Conservation (phyloP, 2,329 filamentous ascomycete genomes). For the Pseudopithomyces maydicus region DNA sequence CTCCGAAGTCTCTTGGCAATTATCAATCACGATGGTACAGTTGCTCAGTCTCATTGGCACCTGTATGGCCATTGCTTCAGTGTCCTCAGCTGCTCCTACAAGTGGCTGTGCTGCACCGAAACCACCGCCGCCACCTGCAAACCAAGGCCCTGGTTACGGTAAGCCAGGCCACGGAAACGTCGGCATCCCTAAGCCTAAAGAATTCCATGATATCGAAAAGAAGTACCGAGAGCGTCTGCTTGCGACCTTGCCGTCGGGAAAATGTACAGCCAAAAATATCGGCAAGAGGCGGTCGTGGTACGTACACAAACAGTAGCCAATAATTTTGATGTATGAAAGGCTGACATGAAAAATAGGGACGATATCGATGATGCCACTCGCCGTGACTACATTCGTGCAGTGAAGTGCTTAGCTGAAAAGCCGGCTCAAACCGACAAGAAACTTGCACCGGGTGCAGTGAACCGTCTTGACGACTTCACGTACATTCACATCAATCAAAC, state of each 20-base stretch:
- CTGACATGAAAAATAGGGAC: not conserved
- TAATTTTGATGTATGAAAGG: no score
- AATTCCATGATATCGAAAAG: not conserved
- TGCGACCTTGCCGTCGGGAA: not conserved
- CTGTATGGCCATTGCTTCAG: not conserved
- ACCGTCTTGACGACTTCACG: slow-evolving; percentile 9
- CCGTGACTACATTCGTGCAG: slow-evolving; percentile 4
- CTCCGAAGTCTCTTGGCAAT: not conserved
- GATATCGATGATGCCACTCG: slow-evolving; percentile 6
- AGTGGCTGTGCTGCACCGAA: not conserved
- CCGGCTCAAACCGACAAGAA: slow-evolving; percentile 2
- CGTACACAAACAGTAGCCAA: not conserved
- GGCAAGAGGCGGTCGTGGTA: slow-evolving; percentile 1
- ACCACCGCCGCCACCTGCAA: not conserved
- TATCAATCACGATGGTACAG: not conserved
- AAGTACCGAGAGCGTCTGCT: not conserved
- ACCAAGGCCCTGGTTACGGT: not conserved
- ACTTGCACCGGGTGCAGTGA: slow-evolving; percentile 2
- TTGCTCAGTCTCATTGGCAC: not conserved
- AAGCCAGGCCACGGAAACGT: not conserved
- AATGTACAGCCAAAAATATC: not conserved
- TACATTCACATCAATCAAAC: slow-evolving; percentile 12
- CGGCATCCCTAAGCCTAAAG: not conserved
- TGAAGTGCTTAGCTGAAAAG: slow-evolving; percentile 6
- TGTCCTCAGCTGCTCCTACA: not conserved